These are phyloP conservation scores for Ganoderma leucocontextum DNA, from an alignment of 1,284 basidiomycete genomes.

Conservation along the genomic window DNA sequence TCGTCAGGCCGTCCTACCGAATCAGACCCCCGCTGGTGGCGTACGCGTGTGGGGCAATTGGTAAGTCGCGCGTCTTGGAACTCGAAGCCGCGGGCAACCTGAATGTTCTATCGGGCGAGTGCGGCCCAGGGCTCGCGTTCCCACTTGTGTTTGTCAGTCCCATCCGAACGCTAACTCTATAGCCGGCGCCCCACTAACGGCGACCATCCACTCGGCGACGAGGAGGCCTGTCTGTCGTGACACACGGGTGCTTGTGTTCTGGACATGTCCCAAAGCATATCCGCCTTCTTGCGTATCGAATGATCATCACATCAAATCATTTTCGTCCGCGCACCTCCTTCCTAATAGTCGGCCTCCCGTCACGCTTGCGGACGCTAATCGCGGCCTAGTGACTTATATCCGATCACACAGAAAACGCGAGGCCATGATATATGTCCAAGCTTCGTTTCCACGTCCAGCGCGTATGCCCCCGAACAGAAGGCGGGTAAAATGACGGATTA, in stretches of 20 bases:
- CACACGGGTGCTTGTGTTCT: neutral
- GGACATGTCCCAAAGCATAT: conserved; percentile 11
- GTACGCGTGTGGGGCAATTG: neutral
- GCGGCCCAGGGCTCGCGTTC: conserved; percentile 22
- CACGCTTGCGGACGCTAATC: conserved; percentile 17
- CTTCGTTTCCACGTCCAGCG: conserved; percentile 24
- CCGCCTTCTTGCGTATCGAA: conserved; percentile 23
- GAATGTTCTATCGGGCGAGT: conserved; percentile 23
- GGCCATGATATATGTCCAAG: neutral
- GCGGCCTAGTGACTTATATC: conserved; percentile 34
- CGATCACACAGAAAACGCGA: conserved; percentile 21
- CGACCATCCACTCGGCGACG: conserved; percentile 14
- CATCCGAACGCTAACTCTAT: conserved; percentile 29
- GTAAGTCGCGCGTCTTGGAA: conserved; percentile 10
- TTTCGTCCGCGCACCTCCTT: conserved; percentile 16
- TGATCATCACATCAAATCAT: conserved; percentile 30
- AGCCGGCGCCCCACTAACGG: conserved; percentile 27
- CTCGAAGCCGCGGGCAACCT: conserved; percentile 13
- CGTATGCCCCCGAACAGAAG: conserved; percentile 32
- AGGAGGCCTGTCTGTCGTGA: neutral
- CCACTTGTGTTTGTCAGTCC: conserved; percentile 14
- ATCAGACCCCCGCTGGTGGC: conserved; percentile 1
- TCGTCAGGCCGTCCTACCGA: conserved; percentile 6
- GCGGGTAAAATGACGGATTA: conserved; percentile 16
- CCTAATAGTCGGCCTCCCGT: conserved; percentile 2